Evolutionary conservation across 2,329 filamentous ascomycete species (phyloP), one percentile per base, ranked within the genome.

Genomic region (Cladophialophora carrionii): DNA sequence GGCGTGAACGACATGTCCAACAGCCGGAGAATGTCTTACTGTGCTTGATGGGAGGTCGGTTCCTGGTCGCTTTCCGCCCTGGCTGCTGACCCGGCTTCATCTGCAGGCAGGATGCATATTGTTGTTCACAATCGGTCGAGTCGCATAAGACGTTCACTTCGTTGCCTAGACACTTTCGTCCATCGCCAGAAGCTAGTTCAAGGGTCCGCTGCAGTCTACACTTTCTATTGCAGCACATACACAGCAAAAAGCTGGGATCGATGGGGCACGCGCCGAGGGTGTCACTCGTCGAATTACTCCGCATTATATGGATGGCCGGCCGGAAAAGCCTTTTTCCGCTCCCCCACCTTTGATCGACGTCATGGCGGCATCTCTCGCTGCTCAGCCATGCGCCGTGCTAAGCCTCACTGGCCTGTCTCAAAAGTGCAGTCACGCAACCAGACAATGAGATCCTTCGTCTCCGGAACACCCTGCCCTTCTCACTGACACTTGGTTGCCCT

Each of bases 21-120:
- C 68, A 70, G 5, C 66, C 68, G 2, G 64, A 64, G 56, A 68
- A 66, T 52, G 67, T 67, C 49, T 70, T 70, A 41, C 58, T 69
- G 62, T 69, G 67, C 49, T 69, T 69, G 52, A 69, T 54, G 24
- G 67, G 64, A 24, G 65, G 62, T 17, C 67, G 67, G 29, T 49
- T 46, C 46, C 55, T 69, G 29, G 59, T 58, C 48, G 58, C 22
- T 56, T 56, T 62, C 29, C 65, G 62, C 48, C 46, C 56, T 12
- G 52, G 29, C 24, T 37, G 62, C 26, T 43, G 56, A 26, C 54
- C 32, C 26, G 48, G 56, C 59, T 62, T 64, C 65, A 67, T 67
- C 59, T 59, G 62, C 31, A 20, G 20, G 37, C 8, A 37, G 32
- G 49, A 48, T 22, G 51, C 65, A 67, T 67, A 7, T 48, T 55